Evolutionary conservation across 148 eudicot species (phyloP).

Genomic region (Rhododendron kiyosumense): DNA sequence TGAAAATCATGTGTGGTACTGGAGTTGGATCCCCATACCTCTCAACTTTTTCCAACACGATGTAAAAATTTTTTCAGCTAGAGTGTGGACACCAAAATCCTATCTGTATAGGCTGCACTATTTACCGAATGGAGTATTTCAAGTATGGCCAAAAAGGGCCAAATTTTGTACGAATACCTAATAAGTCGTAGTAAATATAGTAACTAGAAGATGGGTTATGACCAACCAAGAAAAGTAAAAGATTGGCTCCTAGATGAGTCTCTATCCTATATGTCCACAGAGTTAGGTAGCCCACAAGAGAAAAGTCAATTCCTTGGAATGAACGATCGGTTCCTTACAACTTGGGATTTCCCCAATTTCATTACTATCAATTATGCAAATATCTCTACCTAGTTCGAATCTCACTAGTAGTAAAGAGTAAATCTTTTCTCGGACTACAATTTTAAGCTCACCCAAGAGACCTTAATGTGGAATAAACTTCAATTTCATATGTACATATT

Average conservation of each 20-base stretch:
- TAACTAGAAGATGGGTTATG: not conserved
- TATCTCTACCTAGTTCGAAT: too few species aligned
- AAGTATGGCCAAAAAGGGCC: not conserved
- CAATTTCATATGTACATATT: too few species aligned
- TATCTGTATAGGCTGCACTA: not conserved
- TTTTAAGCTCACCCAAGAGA: not conserved
- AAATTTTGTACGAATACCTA: not conserved
- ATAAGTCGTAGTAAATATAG: not conserved
- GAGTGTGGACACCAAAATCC: not conserved
- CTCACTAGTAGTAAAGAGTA: too few species aligned
- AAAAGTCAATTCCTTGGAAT: slow-evolving; percentile 7
- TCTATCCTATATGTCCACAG: not conserved
- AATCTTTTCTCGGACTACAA: not conserved
- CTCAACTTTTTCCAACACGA: not conserved
- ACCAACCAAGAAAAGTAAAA: not conserved
- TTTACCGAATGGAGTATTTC: not conserved
- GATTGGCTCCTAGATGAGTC: not conserved
- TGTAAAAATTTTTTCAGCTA: not conserved
- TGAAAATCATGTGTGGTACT: not conserved
- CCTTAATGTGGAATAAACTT: not conserved
- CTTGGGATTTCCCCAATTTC: not conserved
- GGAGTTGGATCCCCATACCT: not conserved
- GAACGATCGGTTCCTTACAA: not conserved
- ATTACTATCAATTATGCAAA: too few species aligned
- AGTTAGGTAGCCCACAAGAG: slow-evolving; percentile 12